Conservation (phyloP, 2,329 filamentous ascomycete species). For the Phialemonium atrogriseum region DNA sequence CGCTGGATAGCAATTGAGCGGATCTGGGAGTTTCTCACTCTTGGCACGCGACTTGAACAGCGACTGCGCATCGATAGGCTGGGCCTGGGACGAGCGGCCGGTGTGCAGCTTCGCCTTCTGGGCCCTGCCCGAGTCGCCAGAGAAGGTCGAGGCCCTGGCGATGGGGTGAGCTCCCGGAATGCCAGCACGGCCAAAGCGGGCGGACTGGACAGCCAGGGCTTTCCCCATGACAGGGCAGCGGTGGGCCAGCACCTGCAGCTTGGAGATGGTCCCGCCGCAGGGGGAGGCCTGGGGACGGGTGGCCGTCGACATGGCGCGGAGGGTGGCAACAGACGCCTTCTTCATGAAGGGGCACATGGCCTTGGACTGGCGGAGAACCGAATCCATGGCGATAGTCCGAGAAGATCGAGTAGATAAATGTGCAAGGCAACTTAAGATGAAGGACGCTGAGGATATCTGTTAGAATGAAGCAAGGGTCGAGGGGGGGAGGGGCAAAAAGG, state of each 20-base stretch:
- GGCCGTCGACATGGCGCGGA: conserved; percentile 79
- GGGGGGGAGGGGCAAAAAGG: no score
- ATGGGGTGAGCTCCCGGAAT: conserved; percentile 32
- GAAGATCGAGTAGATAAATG: no score
- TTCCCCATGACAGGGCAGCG: conserved; percentile 99
- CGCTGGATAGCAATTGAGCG: neutral
- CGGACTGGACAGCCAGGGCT: conserved; percentile 80
- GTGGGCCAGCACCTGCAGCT: conserved; percentile 86
- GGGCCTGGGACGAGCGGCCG: conserved; percentile 67
- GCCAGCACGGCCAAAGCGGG: conserved; percentile 38
- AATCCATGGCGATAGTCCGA: conserved; percentile 61
- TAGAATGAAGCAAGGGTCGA: no score
- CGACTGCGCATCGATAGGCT: conserved; percentile 56
- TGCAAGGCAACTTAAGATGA: no score
- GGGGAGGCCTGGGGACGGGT: conserved; percentile 56
- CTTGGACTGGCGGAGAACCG: conserved; percentile 89
- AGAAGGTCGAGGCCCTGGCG: conserved; percentile 42
- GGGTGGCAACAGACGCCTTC: conserved; percentile 83
- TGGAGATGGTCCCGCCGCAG: conserved; percentile 90
- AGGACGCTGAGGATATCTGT: no score
- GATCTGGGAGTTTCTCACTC: conserved; percentile 27
- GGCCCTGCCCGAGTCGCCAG: conserved; percentile 39
- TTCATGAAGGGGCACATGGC: conserved; percentile 96
- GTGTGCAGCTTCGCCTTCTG: conserved; percentile 75
- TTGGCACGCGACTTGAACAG: conserved; percentile 39